Conservation (phyloP, 169 alveolate genomes). For the Plasmodium cynomolgi region DNA sequence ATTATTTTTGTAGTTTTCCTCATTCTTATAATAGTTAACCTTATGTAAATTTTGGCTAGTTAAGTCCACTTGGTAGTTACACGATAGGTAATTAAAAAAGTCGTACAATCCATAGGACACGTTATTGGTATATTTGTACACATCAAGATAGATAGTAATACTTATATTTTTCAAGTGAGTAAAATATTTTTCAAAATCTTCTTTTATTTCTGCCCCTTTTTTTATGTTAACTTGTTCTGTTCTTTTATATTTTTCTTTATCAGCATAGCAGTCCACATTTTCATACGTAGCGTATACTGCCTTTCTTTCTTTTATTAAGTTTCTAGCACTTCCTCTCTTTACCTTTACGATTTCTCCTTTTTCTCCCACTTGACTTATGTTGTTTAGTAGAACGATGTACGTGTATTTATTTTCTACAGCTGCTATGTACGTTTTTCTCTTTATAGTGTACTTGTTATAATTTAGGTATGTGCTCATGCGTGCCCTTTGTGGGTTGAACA, state of each 20-base stretch:
- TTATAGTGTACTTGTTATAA: constrained; percentile 49
- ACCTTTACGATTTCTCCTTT: constrained; percentile 59
- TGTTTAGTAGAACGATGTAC: constrained; percentile 27
- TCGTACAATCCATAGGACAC: constrained; percentile 48
- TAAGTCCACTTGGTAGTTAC: constrained; percentile 61
- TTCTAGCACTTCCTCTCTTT: constrained; percentile 57
- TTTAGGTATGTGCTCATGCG: constrained; percentile 66
- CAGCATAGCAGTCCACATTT: constrained; percentile 60
- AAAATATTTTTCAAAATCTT: constrained; percentile 71
- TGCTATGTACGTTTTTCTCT: constrained; percentile 69
- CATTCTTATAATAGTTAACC: constrained; percentile 38
- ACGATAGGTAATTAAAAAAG: constrained; percentile 52
- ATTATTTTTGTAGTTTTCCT: constrained; percentile 35
- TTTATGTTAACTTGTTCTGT: constrained; percentile 31
- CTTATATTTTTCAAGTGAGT: constrained; percentile 53
- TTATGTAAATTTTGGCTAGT: constrained; percentile 57
- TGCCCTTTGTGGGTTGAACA: constrained; percentile 6
- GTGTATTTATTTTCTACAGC: constrained; percentile 67
- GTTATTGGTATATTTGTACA: constrained; percentile 48
- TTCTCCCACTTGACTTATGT: constrained; percentile 53
- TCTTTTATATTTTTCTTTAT: constrained; percentile 64
- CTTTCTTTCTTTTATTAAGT: constrained; percentile 48
- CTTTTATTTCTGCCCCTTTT: constrained; percentile 37
- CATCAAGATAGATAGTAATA: constrained; percentile 43
- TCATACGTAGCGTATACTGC: constrained; percentile 74